Base-by-base conservation (phyloP, 352 stramenopile species). In the Globisporangium megalacanthum region DNA sequence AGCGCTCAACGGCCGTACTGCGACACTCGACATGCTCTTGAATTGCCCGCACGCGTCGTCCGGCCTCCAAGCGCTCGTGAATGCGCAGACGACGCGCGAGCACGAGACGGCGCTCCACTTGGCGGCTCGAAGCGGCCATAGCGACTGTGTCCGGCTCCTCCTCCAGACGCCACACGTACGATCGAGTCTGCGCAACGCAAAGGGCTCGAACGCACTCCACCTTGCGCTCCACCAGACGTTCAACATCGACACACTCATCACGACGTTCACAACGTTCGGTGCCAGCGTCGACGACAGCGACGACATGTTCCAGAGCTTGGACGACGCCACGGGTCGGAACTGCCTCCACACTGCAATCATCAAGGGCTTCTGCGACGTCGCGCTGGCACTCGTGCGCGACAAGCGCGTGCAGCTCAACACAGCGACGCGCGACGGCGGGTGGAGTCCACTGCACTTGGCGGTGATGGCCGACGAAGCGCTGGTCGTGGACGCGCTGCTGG, bases 291-390 rank as follows among this genome's bases (percentile, higher is more conserved):
- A 20, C 0, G 17, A 46, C 33, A 54, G 29, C 9, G 54, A 66
- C n/a, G 58, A 70, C 2, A 70, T 67, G 1, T 83, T 88, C 39
- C 74, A 77, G 33, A 69, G 45, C 36, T 22, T 78, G 0, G 77
- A 92, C 25, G 69, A 79, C 37, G 20, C 55, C 47, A 68, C 68
- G 3, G 79, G 79, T 6, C 60, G 69, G 33, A 86, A 72, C 11
- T 78, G 68, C 15, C 62, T 92, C 4, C 81, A 92, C 65, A 81
- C 75, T 19, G 71, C 81, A 1, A 79, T 89, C 47, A 56, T 75
- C 49, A 86, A 83, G 37, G 82, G 79, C 60, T 88, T 85, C n/a
- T 58, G 69, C 4, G 50, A 66, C 7, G 75, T 88, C 25, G 60
- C 62, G 0, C 57, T 84, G 2, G 54, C 56, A 6, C 58, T 89